Evolutionary conservation across 495 filamentous ascomycete species (phyloP), one percentile per base, ranked within the genome.

Genomic region (Pyrenula massariospora): DNA sequence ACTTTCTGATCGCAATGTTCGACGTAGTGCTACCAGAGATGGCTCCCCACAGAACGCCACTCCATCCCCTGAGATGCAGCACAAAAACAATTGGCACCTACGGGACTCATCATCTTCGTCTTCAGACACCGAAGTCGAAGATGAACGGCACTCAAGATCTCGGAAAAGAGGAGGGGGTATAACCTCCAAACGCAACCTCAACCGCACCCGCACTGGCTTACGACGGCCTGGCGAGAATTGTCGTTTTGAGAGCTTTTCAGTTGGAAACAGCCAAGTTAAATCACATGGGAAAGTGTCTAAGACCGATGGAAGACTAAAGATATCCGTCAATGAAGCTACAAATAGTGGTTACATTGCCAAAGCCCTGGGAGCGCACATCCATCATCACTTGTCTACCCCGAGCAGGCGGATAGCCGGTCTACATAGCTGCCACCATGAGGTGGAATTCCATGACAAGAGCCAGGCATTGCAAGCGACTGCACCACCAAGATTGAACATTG

Each of bases 341-440:
- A 83, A 83, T 56, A 79, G 68, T 2, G 84, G 84, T 2, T 87
- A 86, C 60, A 68, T 87, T 42, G 83, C 84, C 21, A 85, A 85
- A 61, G 82, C 83, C n/a, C 70, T 88, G 1, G 86, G 85, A 8
- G 75, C 77, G 0, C 76, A 78, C 3, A 67, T 83, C 15, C 58
- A 68, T 47, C 68, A 71, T 24, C 69, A 75, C 51, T 58, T 78
- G 3, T 60, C 36, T 15, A 53, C 60, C 2, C 12, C 47, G 11
- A 19, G 59, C 5, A 10, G 58, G 54, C 12, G 25, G 50, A 2
- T 11, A 54, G 24, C 12, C 24, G 31, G 55, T 51, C 24, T 22
- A 48, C 22, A 42, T 23, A 12, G 22, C 24, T 22, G 24, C 50
- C 61, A 51, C 11, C 25, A 55, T 12, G 61, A 65, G 36, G 54